phyloP scores from a whole-genome alignment of 2,329 filamentous ascomycete genomes.

The Phaeophleospora eucalypticola region DNA sequence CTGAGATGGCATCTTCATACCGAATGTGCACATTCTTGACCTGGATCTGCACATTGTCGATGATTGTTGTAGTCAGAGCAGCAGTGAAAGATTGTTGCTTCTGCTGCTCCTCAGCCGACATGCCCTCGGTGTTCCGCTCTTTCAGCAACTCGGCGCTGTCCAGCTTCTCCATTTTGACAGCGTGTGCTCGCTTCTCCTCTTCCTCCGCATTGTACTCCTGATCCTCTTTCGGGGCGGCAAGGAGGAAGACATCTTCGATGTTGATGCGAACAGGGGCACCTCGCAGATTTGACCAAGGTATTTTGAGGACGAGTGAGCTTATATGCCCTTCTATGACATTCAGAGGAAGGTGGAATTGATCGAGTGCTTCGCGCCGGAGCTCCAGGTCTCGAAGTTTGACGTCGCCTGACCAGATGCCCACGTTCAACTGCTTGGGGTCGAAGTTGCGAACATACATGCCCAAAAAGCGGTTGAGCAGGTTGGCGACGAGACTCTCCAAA shows the following conservation, averaged over 20 bases:
- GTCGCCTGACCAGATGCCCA: slow-evolving; percentile 98
- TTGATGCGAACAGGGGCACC: slow-evolving; percentile 91
- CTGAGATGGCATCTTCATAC: slow-evolving; percentile 95
- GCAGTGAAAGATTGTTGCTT: slow-evolving; percentile 98
- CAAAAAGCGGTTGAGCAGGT: slow-evolving; percentile 96
- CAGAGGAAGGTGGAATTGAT: slow-evolving; percentile 92
- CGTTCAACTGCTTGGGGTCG: slow-evolving; percentile 93
- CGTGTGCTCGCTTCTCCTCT: slow-evolving; percentile 77
- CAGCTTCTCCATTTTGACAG: slow-evolving; percentile 98
- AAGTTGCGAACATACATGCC: slow-evolving; percentile 99
- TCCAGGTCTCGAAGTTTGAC: slow-evolving; percentile 92
- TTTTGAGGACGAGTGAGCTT: slow-evolving; percentile 83
- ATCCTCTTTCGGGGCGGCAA: slow-evolving; percentile 94
- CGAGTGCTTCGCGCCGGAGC: slow-evolving; percentile 87
- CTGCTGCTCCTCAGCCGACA: slow-evolving; percentile 92
- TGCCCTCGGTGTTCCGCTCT: slow-evolving; percentile 84
- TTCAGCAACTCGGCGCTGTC: slow-evolving; percentile 94
- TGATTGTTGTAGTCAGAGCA: slow-evolving; percentile 90
- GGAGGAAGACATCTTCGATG: slow-evolving; percentile 93
- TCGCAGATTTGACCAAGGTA: slow-evolving; percentile 95
- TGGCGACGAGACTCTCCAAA: slow-evolving; percentile 92
- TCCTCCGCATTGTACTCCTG: slow-evolving; percentile 89
- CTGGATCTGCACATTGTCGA: slow-evolving; percentile 95
- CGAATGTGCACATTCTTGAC: slow-evolving; percentile 98
- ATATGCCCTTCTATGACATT: slow-evolving; percentile 96